These are phyloP conservation scores for Craspedostauros australis DNA, from an alignment of 108 stramenopile species.

Conservation along the genomic window DNA sequence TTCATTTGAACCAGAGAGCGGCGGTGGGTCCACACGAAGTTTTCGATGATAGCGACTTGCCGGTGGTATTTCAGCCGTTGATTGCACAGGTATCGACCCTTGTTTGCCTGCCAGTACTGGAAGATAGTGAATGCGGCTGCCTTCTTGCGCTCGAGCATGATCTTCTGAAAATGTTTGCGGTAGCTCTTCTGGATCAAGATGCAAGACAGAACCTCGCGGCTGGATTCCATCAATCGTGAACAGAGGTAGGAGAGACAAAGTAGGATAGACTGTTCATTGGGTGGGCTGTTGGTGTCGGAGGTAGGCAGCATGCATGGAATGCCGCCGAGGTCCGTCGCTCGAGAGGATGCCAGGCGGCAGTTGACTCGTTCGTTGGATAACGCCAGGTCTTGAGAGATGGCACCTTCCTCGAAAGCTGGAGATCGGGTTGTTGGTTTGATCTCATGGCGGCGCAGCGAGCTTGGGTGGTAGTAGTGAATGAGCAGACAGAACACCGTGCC, in stretches of 20 bases:
- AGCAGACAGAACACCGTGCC: constrained; percentile 82
- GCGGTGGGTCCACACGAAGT: constrained; percentile 19
- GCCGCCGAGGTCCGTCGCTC: constrained; percentile 73
- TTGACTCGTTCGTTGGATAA: constrained; percentile 61
- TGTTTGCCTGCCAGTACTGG: constrained; percentile 27
- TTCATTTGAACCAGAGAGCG: constrained; percentile 14
- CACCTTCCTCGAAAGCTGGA: no score
- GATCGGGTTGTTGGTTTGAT: constrained; percentile 52
- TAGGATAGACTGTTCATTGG: constrained; percentile 79
- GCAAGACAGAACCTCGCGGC: constrained; percentile 61
- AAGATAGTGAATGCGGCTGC: constrained; percentile 36
- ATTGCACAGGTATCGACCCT: constrained; percentile 30
- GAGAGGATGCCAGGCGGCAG: constrained; percentile 38
- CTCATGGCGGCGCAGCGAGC: constrained; percentile 39
- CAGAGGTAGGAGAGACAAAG: constrained; percentile 77
- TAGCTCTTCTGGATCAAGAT: constrained; percentile 52
- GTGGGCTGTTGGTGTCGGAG: constrained; percentile 55
- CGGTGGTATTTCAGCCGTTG: constrained; percentile 23
- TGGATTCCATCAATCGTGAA: constrained; percentile 83
- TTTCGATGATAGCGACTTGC: constrained; percentile 46
- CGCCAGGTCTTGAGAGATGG: constrained; percentile 16
- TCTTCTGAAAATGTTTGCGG: constrained; percentile 14
- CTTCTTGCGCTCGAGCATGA: constrained; percentile 19
- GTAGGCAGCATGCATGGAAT: constrained; percentile 77
- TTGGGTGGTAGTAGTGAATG: constrained; percentile 89